Evolutionary conservation across 352 stramenopile genomes (phyloP).

Genomic region (Phytophthora nicotianae): DNA sequence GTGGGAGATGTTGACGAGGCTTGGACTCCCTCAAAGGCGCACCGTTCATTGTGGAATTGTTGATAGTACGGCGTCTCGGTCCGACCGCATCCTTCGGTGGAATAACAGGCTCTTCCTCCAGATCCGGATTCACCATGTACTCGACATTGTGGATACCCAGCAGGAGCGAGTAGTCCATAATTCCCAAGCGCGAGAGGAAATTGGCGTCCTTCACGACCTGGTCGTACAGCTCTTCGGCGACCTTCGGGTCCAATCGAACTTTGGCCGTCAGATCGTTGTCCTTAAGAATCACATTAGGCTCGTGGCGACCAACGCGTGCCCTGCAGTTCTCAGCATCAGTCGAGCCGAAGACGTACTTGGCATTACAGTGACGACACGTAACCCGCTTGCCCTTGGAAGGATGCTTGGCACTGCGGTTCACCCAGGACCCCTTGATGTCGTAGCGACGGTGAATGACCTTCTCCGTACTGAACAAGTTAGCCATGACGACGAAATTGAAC

Average conservation of each 20-base stretch:
- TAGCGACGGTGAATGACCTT: slow-evolving; percentile 87
- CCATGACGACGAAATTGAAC: slow-evolving; percentile 92
- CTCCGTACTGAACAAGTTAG: slow-evolving; percentile 85
- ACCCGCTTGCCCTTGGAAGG: slow-evolving; percentile 86
- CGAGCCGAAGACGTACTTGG: slow-evolving; percentile 86
- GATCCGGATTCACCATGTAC: slow-evolving; percentile 85
- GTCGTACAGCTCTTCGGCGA: slow-evolving; percentile 83
- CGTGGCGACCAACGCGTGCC: slow-evolving; percentile 76
- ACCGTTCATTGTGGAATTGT: slow-evolving; percentile 47
- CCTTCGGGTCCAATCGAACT: slow-evolving; percentile 74
- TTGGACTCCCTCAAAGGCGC: slow-evolving; percentile 39
- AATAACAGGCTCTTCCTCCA: slow-evolving; percentile 52
- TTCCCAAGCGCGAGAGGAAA: slow-evolving; percentile 83
- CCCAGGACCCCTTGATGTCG: slow-evolving; percentile 90
- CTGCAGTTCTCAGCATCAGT: slow-evolving; percentile 81
- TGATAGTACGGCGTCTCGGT: slow-evolving; percentile 39
- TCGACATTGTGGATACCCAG: slow-evolving; percentile 90
- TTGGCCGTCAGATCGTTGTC: slow-evolving; percentile 89
- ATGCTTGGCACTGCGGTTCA: slow-evolving; percentile 88
- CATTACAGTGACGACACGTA: slow-evolving; percentile 88
- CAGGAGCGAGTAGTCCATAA: slow-evolving; percentile 93
- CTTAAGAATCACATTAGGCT: slow-evolving; percentile 88
- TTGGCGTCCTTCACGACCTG: slow-evolving; percentile 87
- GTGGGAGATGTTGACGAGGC: slow-evolving; percentile 46
- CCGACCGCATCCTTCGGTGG: slow-evolving; percentile 38